These are phyloP conservation scores for Alternaria ventricosa DNA, from an alignment of 2,329 filamentous ascomycete genomes.

Conservation along the genomic window DNA sequence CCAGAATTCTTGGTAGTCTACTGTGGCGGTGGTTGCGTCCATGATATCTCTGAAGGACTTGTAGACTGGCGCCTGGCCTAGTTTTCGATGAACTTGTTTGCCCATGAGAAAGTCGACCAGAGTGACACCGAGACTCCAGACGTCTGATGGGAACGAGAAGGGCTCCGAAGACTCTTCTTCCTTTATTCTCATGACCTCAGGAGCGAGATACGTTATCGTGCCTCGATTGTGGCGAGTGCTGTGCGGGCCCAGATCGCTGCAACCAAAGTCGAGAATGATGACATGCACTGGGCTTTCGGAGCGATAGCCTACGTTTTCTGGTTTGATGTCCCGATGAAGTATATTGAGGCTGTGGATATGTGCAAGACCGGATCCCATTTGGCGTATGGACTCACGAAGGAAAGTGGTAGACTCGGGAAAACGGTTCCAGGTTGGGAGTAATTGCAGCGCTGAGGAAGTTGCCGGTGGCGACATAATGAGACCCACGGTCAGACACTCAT, in stretches of 20 bases:
- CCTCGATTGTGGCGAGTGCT: not conserved
- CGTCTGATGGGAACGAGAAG: not conserved
- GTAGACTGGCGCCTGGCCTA: not conserved
- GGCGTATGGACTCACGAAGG: not conserved
- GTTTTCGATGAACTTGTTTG: not conserved
- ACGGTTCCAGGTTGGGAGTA: not conserved
- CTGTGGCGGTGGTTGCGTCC: not conserved
- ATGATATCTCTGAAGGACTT: not conserved
- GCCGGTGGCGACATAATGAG: slow-evolving; percentile 6
- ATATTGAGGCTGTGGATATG: not conserved
- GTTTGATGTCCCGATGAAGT: slow-evolving; percentile 6
- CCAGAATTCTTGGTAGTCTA: not conserved
- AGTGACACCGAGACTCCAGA: not conserved
- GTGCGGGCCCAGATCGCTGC: not conserved
- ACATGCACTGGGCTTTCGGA: not conserved
- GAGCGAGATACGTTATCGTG: not conserved
- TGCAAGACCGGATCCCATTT: not conserved
- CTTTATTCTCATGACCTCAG: not conserved
- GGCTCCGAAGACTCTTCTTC: not conserved
- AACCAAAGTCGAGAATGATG: not conserved
- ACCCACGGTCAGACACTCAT: slow-evolving; percentile 4
- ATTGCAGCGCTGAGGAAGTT: not conserved
- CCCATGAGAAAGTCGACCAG: not conserved
- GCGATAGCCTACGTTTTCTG: not conserved
- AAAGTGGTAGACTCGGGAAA: not conserved